A percentile compares a stretch with the other conserved stretches of the same genome.
Conservation (phyloP, 352 stramenopile genomes). For the Globisporangium sylvaticum region DNA sequence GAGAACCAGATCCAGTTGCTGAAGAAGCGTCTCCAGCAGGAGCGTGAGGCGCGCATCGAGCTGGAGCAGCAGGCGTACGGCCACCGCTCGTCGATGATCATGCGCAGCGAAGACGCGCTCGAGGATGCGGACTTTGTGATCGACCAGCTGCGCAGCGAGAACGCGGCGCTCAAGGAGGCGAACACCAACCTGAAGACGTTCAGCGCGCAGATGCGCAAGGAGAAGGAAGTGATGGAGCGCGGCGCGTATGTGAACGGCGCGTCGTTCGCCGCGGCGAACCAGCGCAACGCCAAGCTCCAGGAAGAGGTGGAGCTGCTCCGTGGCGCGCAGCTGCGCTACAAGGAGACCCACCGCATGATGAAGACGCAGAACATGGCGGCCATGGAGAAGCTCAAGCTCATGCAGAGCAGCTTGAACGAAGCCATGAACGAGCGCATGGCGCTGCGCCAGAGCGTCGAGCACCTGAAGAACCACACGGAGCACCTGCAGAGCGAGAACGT, state of each 20-base stretch:
- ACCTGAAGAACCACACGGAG: conserved; percentile 70
- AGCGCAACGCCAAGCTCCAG: conserved; percentile 81
- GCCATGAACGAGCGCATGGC: conserved; percentile 68
- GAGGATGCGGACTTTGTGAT: conserved; percentile 82
- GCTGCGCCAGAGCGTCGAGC: conserved; percentile 67
- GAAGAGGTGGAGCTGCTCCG: conserved; percentile 40
- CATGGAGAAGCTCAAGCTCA: conserved; percentile 79
- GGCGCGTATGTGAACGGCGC: conserved; percentile 84
- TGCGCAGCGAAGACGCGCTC: conserved; percentile 73
- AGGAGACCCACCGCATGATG: conserved; percentile 78
- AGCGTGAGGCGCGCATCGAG: conserved; percentile 82
- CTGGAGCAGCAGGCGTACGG: conserved; percentile 71
- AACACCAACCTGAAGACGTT: conserved; percentile 84
- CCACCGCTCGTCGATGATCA: conserved; percentile 68
- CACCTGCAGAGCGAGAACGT: conserved; percentile 81
- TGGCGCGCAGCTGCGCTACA: conserved; percentile 46
- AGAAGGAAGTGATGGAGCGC: conserved; percentile 88
- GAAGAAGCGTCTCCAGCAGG: conserved; percentile 90
- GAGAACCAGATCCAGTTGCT: conserved; percentile 94
- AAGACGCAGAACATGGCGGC: conserved; percentile 76
- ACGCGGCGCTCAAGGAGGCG: conserved; percentile 76
- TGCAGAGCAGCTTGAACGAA: conserved; percentile 73
- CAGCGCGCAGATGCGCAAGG: conserved; percentile 79
- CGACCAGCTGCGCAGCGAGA: conserved; percentile 80
- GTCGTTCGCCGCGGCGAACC: conserved; percentile 82